phyloP scores from a whole-genome alignment of 2,329 filamentous ascomycete genomes.

The Paraconiothyrium sp. region DNA sequence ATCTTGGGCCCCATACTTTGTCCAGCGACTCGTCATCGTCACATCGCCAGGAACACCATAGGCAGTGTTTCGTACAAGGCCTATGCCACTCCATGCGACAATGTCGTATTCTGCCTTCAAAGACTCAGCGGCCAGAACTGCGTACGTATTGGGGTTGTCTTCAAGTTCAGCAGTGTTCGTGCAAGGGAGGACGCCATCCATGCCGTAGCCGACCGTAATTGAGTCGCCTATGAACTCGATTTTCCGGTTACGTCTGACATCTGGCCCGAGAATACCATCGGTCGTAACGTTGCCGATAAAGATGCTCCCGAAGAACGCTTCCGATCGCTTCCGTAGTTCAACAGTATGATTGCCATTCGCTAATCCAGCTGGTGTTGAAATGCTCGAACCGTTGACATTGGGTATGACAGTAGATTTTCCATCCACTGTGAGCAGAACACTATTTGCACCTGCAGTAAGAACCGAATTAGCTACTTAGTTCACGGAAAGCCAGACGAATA shows the following conservation, averaged over 20 bases:
- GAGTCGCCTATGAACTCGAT: constrained; percentile 59
- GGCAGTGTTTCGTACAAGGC: constrained; percentile 54
- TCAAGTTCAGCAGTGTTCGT: constrained; percentile 52
- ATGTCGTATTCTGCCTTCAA: constrained; percentile 56
- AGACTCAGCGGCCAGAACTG: constrained; percentile 54
- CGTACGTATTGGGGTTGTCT: constrained; percentile 55
- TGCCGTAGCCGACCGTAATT: constrained; percentile 57
- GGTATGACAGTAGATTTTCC: constrained; percentile 33
- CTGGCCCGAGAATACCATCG: constrained; percentile 38
- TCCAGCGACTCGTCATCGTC: constrained; percentile 54
- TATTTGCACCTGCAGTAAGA: background rate
- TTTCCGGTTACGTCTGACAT: constrained; percentile 39
- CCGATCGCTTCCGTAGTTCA: constrained; percentile 52
- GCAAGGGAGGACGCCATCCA: constrained; percentile 54
- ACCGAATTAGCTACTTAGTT: background rate
- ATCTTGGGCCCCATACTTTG: constrained; percentile 56
- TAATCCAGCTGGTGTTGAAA: constrained; percentile 42
- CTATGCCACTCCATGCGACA: constrained; percentile 58
- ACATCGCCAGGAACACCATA: constrained; percentile 39
- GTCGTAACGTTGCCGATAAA: constrained; percentile 39
- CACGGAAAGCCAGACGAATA: constrained; percentile 18
- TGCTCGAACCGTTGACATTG: constrained; percentile 41
- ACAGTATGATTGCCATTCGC: constrained; percentile 49
- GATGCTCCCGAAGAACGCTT: constrained; percentile 47
- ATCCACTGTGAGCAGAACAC: constrained; percentile 44